Percentiles rank a stretch among this genome's conserved stretches.
Conservation (phyloP, 1,139 yeast species). For the Geotrichum europaeum region DNA sequence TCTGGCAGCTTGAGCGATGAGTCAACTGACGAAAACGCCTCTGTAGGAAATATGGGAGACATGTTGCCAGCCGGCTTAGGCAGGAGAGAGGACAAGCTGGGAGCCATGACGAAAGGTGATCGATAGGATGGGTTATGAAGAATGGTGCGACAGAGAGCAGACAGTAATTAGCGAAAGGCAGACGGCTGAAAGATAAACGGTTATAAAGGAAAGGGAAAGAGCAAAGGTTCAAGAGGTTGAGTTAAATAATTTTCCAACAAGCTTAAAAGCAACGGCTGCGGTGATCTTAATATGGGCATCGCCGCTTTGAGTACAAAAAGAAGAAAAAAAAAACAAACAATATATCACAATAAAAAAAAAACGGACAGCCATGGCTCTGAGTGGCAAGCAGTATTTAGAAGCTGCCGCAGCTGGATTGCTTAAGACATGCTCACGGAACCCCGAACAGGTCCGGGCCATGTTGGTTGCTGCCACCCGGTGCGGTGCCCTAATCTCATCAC, state of each 20-base stretch:
- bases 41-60: slow-evolving; percentile 18
- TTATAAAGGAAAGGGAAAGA: neutral
- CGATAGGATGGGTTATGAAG: too few species aligned
- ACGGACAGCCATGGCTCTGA: too few species aligned
- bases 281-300: neutral
- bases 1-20: slow-evolving; percentile 17
- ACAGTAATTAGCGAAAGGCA: neutral
- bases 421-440: neutral
- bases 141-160: neutral
- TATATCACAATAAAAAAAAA: neutral
- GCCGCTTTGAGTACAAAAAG: neutral
- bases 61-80: slow-evolving; percentile 6
- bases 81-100: neutral
- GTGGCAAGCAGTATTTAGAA: too few species aligned
- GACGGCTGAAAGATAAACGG: neutral
- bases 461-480: neutral
- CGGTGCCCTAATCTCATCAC: neutral
- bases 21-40: slow-evolving; percentile 16
- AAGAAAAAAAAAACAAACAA: neutral
- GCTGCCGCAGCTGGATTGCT: too few species aligned
- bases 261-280: neutral
- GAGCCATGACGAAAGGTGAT: neutral
- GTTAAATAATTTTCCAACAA: neutral
- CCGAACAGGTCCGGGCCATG: neutral
- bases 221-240: neutral